Percentiles rank a stretch among this genome's conserved stretches.
Evolutionary conservation across 257 asterid species (phyloP).

Genomic region (Rehmannia glutinosa): DNA sequence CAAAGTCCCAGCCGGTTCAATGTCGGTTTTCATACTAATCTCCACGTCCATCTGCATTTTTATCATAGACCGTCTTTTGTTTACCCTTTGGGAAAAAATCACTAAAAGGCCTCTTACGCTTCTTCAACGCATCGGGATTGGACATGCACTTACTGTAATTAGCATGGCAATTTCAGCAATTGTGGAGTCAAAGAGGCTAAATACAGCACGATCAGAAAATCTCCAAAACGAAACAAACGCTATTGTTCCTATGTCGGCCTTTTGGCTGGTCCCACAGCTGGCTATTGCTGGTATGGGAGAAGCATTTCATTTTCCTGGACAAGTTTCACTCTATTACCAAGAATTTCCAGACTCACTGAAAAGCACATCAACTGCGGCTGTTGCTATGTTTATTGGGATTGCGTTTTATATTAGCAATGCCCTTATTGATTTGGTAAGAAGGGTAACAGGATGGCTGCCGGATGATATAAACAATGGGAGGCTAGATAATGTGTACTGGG

Average conservation of each 20-base stretch:
- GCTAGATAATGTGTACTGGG: conserved; percentile 66
- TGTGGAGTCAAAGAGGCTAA: conserved; percentile 52
- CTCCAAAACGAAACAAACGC: not conserved
- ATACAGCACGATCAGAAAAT: conserved; percentile 8
- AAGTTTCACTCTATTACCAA: conserved; percentile 49
- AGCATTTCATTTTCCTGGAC: conserved; percentile 58
- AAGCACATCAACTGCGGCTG: conserved; percentile 51
- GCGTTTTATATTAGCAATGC: conserved; percentile 44
- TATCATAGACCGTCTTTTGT: conserved; percentile 42
- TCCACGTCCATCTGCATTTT: conserved; percentile 45
- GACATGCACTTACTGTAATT: conserved; percentile 37
- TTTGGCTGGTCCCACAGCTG: conserved; percentile 60
- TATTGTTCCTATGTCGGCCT: conserved; percentile 39
- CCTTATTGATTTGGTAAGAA: conserved; percentile 33
- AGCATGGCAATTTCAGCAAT: conserved; percentile 55
- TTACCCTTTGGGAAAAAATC: conserved; percentile 43
- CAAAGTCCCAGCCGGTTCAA: conserved; percentile 63
- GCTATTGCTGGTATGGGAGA: conserved; percentile 54
- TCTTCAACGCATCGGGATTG: conserved; percentile 57
- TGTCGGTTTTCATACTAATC: conserved; percentile 46
- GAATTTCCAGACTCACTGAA: conserved; percentile 53
- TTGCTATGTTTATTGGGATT: conserved; percentile 42
- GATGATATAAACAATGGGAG: conserved; percentile 63
- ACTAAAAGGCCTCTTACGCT: conserved; percentile 38
- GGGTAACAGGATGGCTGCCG: conserved; percentile 55